Base-by-base conservation (phyloP, 1,139 yeast genomes). In the Saccharomyces uvarum region DNA sequence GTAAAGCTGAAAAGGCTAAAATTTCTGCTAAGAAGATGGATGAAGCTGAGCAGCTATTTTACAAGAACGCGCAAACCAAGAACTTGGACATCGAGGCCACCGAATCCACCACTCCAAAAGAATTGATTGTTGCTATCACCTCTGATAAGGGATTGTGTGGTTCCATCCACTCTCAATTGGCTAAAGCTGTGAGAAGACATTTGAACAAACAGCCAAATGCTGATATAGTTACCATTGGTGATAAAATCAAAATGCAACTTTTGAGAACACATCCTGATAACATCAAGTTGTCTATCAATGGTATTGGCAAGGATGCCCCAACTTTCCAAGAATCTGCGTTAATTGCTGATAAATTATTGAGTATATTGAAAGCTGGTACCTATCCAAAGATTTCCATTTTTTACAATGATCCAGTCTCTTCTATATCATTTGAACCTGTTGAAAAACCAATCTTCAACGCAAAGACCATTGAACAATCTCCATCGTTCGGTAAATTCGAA, bases 61-160 rank as follows among this genome's bases (percentile, higher is more conserved):
- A 78, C 75, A 77, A 80, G 66, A 83, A 86, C 72, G 86, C 97
- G 59, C 96, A 89, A 76, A 87, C 96, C 60, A 71, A 69, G 53
- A 73, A 75, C 55, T 66, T 75, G 57, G 79, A 79, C 60, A 77
- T 75, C 63, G 68, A 70, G 51, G 76, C 77, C 13, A 62, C 67
- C 8, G 54, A 70, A 63, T 61, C 67, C 51, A 81, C 77, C 64
- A 74, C 75, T 53, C 79, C 79, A 58, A 84, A 81, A 69, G 83
- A 86, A 67, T 82, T 93, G 70, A 75, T 89, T 66, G 78, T 93
- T 68, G 97, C 91, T 59, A 83, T 89, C 63, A 87, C 98, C 53
- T 90, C 98, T 56, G 99, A 93, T 79, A 93, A 93, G 80, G 99
- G 99, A 70, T 83, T 93, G 70, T 93, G 99, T 82, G 99, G 99